These are phyloP conservation scores for Agrocybe pediades DNA, from an alignment of 768 basidiomycete genomes.

Conservation along the genomic window DNA sequence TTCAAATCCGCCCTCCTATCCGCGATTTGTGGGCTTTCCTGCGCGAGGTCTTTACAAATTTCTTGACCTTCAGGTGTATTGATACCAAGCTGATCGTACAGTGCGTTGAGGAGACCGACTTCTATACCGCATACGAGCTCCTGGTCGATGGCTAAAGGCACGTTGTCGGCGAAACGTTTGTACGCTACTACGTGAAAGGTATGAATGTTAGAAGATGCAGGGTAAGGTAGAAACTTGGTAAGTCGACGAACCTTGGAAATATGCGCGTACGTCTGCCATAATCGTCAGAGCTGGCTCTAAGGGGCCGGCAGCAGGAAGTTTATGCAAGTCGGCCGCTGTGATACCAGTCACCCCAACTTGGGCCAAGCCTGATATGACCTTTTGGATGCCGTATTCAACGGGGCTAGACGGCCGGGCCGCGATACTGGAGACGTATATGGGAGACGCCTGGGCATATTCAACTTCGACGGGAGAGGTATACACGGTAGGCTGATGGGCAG, in stretches of 20 bases:
- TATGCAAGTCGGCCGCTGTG: constrained; percentile 41
- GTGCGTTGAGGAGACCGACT: constrained; percentile 41
- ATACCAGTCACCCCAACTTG: constrained; percentile 39
- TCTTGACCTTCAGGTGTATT: constrained; percentile 44
- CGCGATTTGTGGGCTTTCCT: constrained; percentile 48
- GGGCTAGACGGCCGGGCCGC: too few relatives aligned
- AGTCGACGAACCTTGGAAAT: constrained; percentile 58
- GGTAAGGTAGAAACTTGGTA: not conserved
- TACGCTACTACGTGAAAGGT: constrained; percentile 45
- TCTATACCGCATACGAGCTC: constrained; percentile 56
- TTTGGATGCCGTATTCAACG: not conserved
- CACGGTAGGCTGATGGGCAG: too few relatives aligned
- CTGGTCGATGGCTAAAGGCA: constrained; percentile 55
- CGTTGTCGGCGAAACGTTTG: constrained; percentile 55
- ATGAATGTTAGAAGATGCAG: not conserved
- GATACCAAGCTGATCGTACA: constrained; percentile 53
- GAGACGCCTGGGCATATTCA: too few relatives aligned
- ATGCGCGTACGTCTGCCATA: constrained; percentile 69
- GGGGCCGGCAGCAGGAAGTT: constrained; percentile 46
- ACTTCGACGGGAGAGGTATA: too few relatives aligned
- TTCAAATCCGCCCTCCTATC: constrained; percentile 47
- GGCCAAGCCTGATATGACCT: constrained; percentile 5
- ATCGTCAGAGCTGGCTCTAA: constrained; percentile 55
- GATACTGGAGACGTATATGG: too few relatives aligned
- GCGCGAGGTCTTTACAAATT: constrained; percentile 51